These are phyloP conservation scores for Abelmoschus esculentus DNA, from an alignment of 345 rosid genomes.

Conservation along the genomic window DNA sequence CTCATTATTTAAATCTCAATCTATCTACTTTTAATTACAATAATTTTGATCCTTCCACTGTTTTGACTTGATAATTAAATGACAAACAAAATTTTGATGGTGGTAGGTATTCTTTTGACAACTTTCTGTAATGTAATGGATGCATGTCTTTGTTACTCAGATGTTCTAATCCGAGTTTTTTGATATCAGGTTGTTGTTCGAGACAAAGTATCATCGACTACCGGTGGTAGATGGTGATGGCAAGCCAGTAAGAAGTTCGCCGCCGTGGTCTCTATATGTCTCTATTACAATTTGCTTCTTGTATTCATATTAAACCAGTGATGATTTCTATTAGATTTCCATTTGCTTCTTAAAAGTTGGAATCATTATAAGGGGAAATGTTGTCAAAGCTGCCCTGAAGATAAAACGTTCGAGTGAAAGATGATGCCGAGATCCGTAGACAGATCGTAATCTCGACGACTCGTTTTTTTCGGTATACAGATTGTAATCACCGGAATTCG, in stretches of 20 bases:
- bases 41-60: too few relatives aligned
- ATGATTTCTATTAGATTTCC: not conserved
- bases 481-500: too few relatives aligned
- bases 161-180: not conserved
- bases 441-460: not conserved
- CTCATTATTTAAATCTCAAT: too few relatives aligned
- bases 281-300: not conserved
- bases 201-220: constrained; percentile 77
- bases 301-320: not conserved
- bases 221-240: constrained; percentile 76
- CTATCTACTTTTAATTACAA: too few relatives aligned
- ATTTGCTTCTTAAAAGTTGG: constrained; percentile 51
- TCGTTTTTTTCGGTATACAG: too few relatives aligned
- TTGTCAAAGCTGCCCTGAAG: constrained; percentile 63
- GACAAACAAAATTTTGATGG: too few relatives aligned
- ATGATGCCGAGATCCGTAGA: constrained; percentile 10
- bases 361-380: constrained; percentile 68
- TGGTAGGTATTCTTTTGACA: constrained; percentile 44
- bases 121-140: not conserved
- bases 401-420: constrained; percentile 42
- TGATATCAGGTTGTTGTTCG: constrained; percentile 62
- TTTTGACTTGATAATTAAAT: too few relatives aligned
- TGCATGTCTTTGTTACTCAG: not conserved
- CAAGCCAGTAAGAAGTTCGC: constrained; percentile 48
- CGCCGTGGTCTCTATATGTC: not conserved